phyloP scores from a whole-genome alignment of 495 filamentous ascomycete species.

The Daldinia grandis region DNA sequence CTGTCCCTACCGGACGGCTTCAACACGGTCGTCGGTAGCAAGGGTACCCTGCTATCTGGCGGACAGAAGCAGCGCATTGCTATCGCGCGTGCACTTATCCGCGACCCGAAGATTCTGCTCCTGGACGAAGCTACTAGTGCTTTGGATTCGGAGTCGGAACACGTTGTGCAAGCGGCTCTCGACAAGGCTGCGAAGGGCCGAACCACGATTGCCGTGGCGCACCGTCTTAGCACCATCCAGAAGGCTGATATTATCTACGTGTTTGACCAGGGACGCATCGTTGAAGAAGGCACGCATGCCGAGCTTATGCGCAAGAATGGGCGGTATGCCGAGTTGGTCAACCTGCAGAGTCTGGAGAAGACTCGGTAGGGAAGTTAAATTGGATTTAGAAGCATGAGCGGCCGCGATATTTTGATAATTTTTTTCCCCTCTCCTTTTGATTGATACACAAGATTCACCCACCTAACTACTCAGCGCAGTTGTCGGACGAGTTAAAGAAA shows the following conservation, averaged over 20 bases:
- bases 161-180: constrained; percentile 82
- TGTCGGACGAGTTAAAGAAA: neutral
- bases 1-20: constrained; percentile 69
- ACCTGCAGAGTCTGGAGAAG: constrained; percentile 79
- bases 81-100: constrained; percentile 74
- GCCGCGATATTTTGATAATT: constrained; percentile 4
- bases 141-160: constrained; percentile 82
- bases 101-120: constrained; percentile 70
- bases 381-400: too few relatives aligned
- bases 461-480: neutral
- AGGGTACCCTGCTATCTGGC: constrained; percentile 80
- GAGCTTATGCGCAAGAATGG: constrained; percentile 72
- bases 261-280: constrained; percentile 76
- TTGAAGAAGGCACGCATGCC: constrained; percentile 76
- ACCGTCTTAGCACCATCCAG: constrained; percentile 80
- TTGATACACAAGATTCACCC: neutral
- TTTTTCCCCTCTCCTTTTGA: neutral
- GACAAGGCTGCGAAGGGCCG: constrained; percentile 76
- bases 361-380: constrained; percentile 31
- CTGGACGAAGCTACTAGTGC: constrained; percentile 86
- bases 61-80: constrained; percentile 88
- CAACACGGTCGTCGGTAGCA: constrained; percentile 76
- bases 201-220: constrained; percentile 82
- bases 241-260: constrained; percentile 87
- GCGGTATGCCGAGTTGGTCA: constrained; percentile 79